A percentile compares a stretch with the other conserved stretches of the same genome.
Evolutionary conservation across 2,329 filamentous ascomycete species (phyloP).

Genomic region (Verticillium nubilum): DNA sequence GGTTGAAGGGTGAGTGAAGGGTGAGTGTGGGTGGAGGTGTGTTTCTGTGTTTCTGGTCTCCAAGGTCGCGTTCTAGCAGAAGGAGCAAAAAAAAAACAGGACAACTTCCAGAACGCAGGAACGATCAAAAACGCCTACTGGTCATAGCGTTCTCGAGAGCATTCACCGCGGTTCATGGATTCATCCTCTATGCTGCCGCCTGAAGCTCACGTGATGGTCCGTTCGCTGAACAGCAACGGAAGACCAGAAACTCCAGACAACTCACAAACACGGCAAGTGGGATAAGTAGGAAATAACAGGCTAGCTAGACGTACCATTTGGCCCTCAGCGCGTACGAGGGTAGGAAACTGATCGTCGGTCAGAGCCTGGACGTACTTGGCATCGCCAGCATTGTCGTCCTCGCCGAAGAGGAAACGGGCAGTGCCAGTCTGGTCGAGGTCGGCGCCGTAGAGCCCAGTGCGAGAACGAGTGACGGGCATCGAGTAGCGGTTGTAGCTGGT

Average conservation of each 20-base stretch:
- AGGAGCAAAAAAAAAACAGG: not conserved
- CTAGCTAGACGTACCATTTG: slow-evolving; percentile 42
- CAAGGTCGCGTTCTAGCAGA: not conserved
- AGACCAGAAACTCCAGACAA: not conserved
- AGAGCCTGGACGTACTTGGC: slow-evolving; percentile 66
- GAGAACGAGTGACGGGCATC: slow-evolving; percentile 76
- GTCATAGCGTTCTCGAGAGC: not conserved
- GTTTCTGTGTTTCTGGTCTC: not conserved
- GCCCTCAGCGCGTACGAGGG: slow-evolving; percentile 63
- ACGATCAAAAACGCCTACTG: not conserved
- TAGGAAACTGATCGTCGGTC: slow-evolving; percentile 81
- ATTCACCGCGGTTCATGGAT: not conserved
- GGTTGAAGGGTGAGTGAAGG: not conserved
- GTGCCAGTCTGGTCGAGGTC: slow-evolving; percentile 80
- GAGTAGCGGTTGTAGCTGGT: slow-evolving; percentile 82
- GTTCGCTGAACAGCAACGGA: not conserved
- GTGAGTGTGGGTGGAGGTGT: not conserved
- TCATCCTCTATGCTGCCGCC: not conserved
- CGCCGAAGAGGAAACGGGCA: slow-evolving; percentile 78
- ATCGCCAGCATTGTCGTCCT: slow-evolving; percentile 64
- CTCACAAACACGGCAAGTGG: not conserved
- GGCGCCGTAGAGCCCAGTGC: slow-evolving; percentile 61
- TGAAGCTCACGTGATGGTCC: not conserved
- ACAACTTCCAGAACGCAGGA: not conserved
- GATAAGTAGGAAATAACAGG: not conserved